Evolutionary conservation across 192 early-diverging fungal species (phyloP).

Genomic region (Backusella australiensis): DNA sequence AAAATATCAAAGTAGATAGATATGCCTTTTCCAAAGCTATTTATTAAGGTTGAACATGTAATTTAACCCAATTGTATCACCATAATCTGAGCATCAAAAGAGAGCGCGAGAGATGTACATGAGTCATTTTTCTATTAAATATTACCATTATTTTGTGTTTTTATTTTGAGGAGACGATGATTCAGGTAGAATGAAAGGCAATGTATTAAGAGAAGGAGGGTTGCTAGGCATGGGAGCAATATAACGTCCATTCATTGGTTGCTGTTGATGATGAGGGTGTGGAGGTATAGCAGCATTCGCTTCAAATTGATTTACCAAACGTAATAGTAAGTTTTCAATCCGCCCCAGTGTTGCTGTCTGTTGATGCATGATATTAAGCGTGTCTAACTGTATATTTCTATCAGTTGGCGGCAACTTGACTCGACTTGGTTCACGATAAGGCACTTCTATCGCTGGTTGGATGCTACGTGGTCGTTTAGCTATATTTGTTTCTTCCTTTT

Average conservation of each 20-base stretch:
- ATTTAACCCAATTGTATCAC: neutral
- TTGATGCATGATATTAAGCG: neutral
- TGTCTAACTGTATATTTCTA: neutral
- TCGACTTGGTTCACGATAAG: neutral
- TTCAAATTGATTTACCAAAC: neutral
- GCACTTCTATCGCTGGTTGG: neutral
- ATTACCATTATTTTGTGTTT: neutral
- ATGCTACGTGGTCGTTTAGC: neutral
- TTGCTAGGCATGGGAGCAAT: neutral
- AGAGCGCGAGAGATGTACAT: neutral
- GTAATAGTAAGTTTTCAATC: neutral
- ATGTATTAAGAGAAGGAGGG: neutral
- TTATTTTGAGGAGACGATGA: neutral
- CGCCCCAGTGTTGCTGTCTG: neutral
- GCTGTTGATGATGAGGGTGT: neutral
- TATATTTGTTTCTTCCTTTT: neutral
- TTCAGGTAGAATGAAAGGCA: neutral
- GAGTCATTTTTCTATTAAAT: neutral
- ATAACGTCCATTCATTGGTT: neutral
- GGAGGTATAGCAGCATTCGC: neutral
- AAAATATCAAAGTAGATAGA: neutral
- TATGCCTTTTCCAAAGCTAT: neutral
- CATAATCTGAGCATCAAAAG: neutral
- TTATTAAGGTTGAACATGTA: neutral
- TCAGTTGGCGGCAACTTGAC: neutral